These are phyloP conservation scores for Leptosphaerulina australis DNA, from an alignment of 2,329 filamentous ascomycete genomes.

Conservation along the genomic window DNA sequence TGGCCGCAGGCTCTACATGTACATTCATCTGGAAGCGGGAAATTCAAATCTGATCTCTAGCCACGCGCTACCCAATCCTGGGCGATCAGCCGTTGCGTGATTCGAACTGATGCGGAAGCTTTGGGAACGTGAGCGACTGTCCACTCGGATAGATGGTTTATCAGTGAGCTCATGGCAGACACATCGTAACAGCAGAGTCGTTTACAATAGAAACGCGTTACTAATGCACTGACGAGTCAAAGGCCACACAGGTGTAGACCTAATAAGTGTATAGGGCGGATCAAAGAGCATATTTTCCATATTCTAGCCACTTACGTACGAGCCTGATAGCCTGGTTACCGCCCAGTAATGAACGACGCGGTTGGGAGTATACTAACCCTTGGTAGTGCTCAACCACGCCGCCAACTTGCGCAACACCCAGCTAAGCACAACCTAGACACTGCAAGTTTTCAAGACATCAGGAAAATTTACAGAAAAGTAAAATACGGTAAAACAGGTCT, in stretches of 20 bases:
- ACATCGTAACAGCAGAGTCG: background rate
- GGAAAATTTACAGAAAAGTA: background rate
- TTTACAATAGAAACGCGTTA: background rate
- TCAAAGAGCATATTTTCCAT: background rate
- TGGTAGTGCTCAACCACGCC: background rate
- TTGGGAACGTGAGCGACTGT: background rate
- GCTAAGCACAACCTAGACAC: background rate
- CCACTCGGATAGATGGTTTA: background rate
- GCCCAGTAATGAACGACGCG: background rate
- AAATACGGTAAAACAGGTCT: background rate
- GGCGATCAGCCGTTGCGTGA: background rate
- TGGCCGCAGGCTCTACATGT: background rate
- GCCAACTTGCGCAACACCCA: background rate
- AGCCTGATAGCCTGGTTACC: background rate
- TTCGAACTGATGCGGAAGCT: background rate
- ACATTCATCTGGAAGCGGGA: background rate
- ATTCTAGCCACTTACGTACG: background rate
- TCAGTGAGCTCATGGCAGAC: constrained; percentile 3
- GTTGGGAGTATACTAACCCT: background rate
- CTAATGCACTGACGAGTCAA: background rate
- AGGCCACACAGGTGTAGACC: background rate
- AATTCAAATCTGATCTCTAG: background rate
- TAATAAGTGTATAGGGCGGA: background rate
- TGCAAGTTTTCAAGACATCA: background rate
- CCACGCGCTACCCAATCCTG: background rate